Evolutionary conservation across 148 eudicot genomes (phyloP), one percentile per base, ranked within the genome.

Genomic region (Nepenthes gracilis): DNA sequence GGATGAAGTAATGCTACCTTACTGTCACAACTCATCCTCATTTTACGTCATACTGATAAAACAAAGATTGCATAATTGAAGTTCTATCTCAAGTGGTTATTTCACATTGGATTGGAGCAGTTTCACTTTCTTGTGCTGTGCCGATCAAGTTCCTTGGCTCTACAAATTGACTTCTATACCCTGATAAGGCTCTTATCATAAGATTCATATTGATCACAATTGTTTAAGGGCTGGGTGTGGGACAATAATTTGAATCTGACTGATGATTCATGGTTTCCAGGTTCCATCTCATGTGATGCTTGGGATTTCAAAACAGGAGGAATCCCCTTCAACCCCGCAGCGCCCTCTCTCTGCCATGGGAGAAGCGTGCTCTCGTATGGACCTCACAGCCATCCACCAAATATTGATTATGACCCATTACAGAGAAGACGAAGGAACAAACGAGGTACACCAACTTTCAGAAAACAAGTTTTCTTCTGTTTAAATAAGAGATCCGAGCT

Each of bases 331-430:
- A 52, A 80, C 84, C n/a, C 95, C 89, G 34, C 84, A 71, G 47
- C 83, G 80, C 33, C 84, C 86, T 50, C 90, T 91, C 55, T 79
- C 97, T 2, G 76, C 93, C 1, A 79, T 91, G 87, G 96, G 93
- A 7, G 97, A 91, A 69, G 97, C 97, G 14, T 91, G 97, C 76
- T 85, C 90, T 33, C 70, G 97, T 63, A 78, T 67, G 77, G 96
- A 92, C 67, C 88, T 92, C 47, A 92, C 97, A 33, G 96, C 96
- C 35, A 88, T 92, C 55, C 96, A 92, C 79, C 88, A 83, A 67
- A 70, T 84, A 58, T 64, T 91, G 77, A 75, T 83, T 12, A 75
- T 63, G 67, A 70, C 77, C 2, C 93, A 85, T 70, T 91, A 91
- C 68, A 65, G 73, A 62, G 97, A 91, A 43, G 97, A 91, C 49